Evolutionary conservation across 2,329 filamentous ascomycete genomes (phyloP).

Genomic region (Pestalotiopsis sp.): DNA sequence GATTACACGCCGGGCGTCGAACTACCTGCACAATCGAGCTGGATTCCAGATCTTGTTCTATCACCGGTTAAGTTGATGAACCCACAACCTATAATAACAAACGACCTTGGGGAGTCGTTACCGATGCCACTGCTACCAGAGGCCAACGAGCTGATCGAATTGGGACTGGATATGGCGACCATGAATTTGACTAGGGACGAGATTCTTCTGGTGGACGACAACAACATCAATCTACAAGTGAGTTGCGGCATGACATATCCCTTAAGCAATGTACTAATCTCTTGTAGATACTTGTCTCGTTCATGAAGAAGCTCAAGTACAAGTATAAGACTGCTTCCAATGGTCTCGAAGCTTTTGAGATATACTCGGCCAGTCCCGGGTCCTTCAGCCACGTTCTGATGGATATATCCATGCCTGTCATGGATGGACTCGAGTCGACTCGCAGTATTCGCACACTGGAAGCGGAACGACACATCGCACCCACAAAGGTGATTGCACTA

Average conservation of each 20-base stretch:
- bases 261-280: background rate
- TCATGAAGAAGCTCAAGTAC: slow-evolving; percentile 33
- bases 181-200: background rate
- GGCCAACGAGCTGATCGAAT: background rate
- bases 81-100: background rate
- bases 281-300: slow-evolving; percentile 29
- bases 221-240: slow-evolving; percentile 39
- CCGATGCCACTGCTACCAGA: background rate
- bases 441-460: slow-evolving; percentile 43
- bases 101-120: background rate
- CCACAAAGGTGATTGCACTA: slow-evolving; percentile 45
- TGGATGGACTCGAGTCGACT: slow-evolving; percentile 44
- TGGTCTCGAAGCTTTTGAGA: slow-evolving; percentile 39
- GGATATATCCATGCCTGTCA: slow-evolving; percentile 46
- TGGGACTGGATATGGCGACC: background rate
- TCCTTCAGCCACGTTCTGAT: slow-evolving; percentile 17
- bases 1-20: background rate
- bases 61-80: background rate
- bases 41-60: background rate
- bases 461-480: slow-evolving; percentile 34
- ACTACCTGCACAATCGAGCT: background rate
- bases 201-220: slow-evolving; percentile 44
- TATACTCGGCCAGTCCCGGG: slow-evolving; percentile 27
- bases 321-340: slow-evolving; percentile 36
- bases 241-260: background rate